phyloP scores from a whole-genome alignment of 2,329 filamentous ascomycete genomes.

The Fusarium sp. region DNA sequence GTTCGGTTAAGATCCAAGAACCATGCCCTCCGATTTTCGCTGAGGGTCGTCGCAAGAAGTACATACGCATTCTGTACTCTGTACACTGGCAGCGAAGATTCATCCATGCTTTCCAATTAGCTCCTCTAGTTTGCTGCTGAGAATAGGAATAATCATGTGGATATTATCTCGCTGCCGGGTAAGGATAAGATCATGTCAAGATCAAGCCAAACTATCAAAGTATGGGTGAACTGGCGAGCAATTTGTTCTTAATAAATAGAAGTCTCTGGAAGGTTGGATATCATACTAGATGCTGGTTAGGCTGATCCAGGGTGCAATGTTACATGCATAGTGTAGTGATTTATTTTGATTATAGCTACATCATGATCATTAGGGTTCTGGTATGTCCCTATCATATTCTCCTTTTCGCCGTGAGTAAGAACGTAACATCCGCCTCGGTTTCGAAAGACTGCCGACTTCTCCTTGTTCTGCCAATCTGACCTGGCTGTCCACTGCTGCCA shows the following conservation, averaged over 20 bases:
- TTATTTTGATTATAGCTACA: background rate
- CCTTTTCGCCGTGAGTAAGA: constrained; percentile 17
- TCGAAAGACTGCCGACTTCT: background rate
- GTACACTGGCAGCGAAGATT: too few relatives aligned
- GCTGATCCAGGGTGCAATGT: too few relatives aligned
- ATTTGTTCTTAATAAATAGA: constrained; percentile 50
- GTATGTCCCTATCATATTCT: constrained; percentile 22
- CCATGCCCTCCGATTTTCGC: too few relatives aligned
- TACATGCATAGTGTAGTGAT: rapidly evolving
- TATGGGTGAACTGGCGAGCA: constrained; percentile 63
- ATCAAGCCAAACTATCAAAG: too few relatives aligned
- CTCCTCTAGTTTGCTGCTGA: too few relatives aligned
- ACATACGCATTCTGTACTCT: too few relatives aligned
- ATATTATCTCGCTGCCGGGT: too few relatives aligned
- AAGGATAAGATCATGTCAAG: too few relatives aligned
- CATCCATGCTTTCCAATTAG: too few relatives aligned
- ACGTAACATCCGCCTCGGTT: constrained; percentile 23
- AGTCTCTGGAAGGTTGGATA: background rate
- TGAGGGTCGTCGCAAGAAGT: too few relatives aligned
- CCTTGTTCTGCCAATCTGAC: background rate
- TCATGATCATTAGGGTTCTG: constrained; percentile 6
- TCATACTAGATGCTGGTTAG: background rate
- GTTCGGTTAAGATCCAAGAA: too few relatives aligned
- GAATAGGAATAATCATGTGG: too few relatives aligned
- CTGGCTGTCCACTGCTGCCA: background rate